Conservation (phyloP, 1,139 yeast genomes). For the Lodderomyces jiufengensis region DNA sequence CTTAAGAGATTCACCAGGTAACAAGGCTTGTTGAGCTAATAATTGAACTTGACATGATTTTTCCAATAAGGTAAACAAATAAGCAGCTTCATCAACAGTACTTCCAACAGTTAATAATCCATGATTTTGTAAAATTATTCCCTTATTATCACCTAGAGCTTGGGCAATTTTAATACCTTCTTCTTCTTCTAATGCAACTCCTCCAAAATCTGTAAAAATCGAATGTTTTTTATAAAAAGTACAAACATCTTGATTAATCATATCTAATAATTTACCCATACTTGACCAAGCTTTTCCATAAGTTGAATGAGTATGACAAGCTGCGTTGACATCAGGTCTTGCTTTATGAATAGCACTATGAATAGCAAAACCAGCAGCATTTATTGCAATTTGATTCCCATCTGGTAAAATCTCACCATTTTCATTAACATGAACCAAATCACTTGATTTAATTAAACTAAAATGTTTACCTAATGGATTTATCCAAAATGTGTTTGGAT, state of each 20-base stretch:
- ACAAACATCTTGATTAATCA: conserved; percentile 80
- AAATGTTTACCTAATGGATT: conserved; percentile 75
- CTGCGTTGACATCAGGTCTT: conserved; percentile 77
- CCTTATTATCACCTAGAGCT: conserved; percentile 56
- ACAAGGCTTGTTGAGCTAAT: conserved; percentile 62
- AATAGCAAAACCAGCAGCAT: conserved; percentile 79
- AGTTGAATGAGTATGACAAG: conserved; percentile 75
- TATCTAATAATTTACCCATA: conserved; percentile 67
- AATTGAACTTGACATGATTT: conserved; percentile 69
- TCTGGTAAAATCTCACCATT: conserved; percentile 64
- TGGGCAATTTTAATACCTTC: conserved; percentile 69
- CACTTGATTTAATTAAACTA: conserved; percentile 63
- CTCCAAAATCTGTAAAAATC: conserved; percentile 71
- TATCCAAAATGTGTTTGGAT: conserved; percentile 70
- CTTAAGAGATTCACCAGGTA: conserved; percentile 24
- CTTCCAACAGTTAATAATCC: conserved; percentile 74
- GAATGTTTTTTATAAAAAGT: conserved; percentile 62
- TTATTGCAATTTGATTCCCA: conserved; percentile 63
- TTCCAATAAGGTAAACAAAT: conserved; percentile 65
- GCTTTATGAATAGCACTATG: conserved; percentile 75
- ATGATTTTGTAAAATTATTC: conserved; percentile 70
- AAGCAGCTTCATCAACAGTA: conserved; percentile 83
- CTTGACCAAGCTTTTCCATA: conserved; percentile 75
- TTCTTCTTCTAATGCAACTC: conserved; percentile 70
- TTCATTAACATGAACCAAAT: conserved; percentile 74